Conservation (phyloP, 192 early-diverging fungal genomes). For the Diversispora eburnea region DNA sequence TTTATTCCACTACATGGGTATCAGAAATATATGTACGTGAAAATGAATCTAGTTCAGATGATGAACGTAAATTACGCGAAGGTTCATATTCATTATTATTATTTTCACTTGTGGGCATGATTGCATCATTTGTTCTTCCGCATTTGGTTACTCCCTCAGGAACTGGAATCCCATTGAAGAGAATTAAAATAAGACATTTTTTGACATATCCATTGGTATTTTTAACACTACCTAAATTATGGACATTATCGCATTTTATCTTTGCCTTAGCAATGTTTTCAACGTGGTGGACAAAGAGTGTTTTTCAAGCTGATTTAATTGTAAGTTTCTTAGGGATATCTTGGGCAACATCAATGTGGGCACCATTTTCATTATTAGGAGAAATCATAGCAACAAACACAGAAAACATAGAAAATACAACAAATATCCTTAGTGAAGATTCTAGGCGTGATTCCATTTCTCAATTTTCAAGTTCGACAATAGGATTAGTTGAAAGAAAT, state of each 20-base stretch:
- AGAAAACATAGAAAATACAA: conserved; percentile 1
- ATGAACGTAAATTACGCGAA: conserved; percentile 60
- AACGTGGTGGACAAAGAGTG: conserved; percentile 55
- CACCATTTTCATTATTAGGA: conserved; percentile 88
- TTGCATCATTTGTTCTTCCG: conserved; percentile 46
- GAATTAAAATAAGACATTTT: conserved; percentile 19
- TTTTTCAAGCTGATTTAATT: conserved; percentile 58
- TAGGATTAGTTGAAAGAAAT: no score
- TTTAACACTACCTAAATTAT: conserved; percentile 53
- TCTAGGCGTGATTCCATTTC: background rate
- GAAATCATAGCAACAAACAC: conserved; percentile 58
- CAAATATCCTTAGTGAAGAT: background rate
- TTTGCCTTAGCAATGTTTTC: conserved; percentile 68
- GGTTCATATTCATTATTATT: conserved; percentile 85
- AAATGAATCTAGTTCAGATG: conserved; percentile 28
- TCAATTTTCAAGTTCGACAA: no score
- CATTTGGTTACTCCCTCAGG: conserved; percentile 36
- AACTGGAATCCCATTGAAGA: conserved; percentile 1
- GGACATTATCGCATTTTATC: conserved; percentile 66
- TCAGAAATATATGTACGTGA: conserved; percentile 46
- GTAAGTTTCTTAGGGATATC: conserved; percentile 74
- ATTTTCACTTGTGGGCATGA: conserved; percentile 76
- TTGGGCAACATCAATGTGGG: conserved; percentile 90
- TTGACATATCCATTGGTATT: conserved; percentile 32
- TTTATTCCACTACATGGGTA: conserved; percentile 66